Base-by-base conservation (phyloP, 495 filamentous ascomycete genomes). In the Usnea hakonensis region DNA sequence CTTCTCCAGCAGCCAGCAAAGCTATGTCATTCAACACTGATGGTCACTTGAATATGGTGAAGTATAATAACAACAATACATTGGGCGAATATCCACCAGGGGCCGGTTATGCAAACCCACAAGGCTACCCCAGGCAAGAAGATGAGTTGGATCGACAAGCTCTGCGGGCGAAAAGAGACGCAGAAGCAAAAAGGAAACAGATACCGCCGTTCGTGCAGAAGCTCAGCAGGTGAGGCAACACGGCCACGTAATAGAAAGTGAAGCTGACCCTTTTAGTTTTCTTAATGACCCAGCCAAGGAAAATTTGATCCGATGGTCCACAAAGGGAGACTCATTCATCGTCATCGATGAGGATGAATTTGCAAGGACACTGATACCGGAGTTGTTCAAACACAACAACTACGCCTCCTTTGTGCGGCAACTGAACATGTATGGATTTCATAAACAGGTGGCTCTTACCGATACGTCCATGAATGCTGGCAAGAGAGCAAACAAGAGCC, bases 161-260 rank as follows among this genome's bases (percentile, higher is more conserved):
- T 14, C 70, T 83, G 63, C 73, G 82, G 53, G 91, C 91, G 19
- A 95, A 93, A 77, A 81, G 84, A 69, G 91, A 96, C 30, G 86
- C 90, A 4, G 86, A 89, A 74, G 78, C 86, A 3, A 95, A 96
- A 71, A 77, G 90, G 63, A 97, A 96, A 74, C 88, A 91, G 69
- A 97, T 99, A 40, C 95, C 94, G 3, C 94, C 94, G 14, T 99
- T 99, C 75, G 90, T 99, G 13, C 95, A 97, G 74, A 99, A 99
- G 72, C 74, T 99, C 63, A 95, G 91, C 85, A 97, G 94, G 94
- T 95, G 82, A 69, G 79, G 67, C 58, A 61, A 60, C 19, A 26
- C 8, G 14, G 23, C 19, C n/a, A 21, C 33, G 2, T 5, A 1
- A 5, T 33, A 23, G n/a, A 19, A 33, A 30, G 21, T 37, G n/a